Base-by-base conservation (phyloP, 1,284 basidiomycete genomes). In the Singerocomus rubriflavus region DNA sequence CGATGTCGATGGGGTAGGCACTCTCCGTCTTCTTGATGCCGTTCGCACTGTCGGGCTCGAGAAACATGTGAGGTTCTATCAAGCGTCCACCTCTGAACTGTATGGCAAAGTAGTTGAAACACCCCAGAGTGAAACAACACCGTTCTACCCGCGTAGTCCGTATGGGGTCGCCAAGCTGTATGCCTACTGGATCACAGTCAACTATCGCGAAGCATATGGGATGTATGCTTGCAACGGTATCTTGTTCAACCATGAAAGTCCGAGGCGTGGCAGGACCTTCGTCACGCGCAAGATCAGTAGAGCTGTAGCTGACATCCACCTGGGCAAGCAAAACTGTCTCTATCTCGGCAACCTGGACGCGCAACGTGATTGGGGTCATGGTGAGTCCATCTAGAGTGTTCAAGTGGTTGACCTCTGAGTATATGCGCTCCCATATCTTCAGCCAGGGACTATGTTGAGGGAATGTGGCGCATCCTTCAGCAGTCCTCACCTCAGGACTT, bases 391-490 rank as follows among this genome's bases (percentile, higher is more conserved):
- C 40, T 4, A 12, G 38, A 12, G 26, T 21, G 32, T 4, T 13
- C 27, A 27, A 3, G 10, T 34, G 16, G 26, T n/a, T 7, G 31
- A 30, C 46, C 10, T 33, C 51, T 66, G 43, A 62, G 29, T 45
- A 37, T 44, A 44, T 50, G 48, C 16, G 13, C 34, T 27, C 26
- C 12, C n/a, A 43, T 27, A 10, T 40, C 21, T 40, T 26, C 54
- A 90, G 90, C 90, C 45, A 82, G 81, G 56, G 91, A 93, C 66
- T 93, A 93, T 62, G 85, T 92, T 11, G 92, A 94, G 71, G 93
- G 93, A 38, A 95, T 96, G 93, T 96, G 93, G 92, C 78, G 80
- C 62, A 93, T 96, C 82, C 81, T 96, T 27, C 93, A 96, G 69
- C 92, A 94, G 67, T 77, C 82, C 8, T 59, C 60, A 26, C 75